Base-by-base conservation (phyloP, 768 basidiomycete species). In the Tricholoma hemisulphureum region DNA sequence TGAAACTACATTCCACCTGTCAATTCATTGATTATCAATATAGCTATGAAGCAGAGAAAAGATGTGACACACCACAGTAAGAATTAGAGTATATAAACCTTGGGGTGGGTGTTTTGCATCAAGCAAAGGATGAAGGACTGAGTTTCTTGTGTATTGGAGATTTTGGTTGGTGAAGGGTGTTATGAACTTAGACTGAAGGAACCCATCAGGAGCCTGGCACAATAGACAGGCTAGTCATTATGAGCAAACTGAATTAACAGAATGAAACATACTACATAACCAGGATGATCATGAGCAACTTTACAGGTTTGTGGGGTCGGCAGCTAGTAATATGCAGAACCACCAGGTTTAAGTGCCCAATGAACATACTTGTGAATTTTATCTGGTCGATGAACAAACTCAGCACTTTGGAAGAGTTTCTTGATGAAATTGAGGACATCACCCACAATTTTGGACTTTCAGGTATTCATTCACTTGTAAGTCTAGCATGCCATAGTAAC, bases 391-490 rank as follows among this genome's bases (percentile, higher is more conserved):
- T n/a, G n/a, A n/a, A n/a, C n/a, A n/a, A n/a, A n/a, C n/a, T n/a
- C n/a, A n/a, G n/a, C n/a, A n/a, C n/a, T n/a, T n/a, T n/a, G n/a
- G n/a, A 58, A 57, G 51, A 53, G 53, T 26, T 48, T 58, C n/a
- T 57, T 52, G 32, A 56, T 31, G 6, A 6, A 11, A 7, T 29
- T 29, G 8, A 50, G 23, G 31, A 61, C 49, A 2, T 48, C 34
- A 20, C 26, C 46, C 54, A 51, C 56, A 41, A 61, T 6, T 31
- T 61, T 61, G 7, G 60, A 61, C 28, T 53, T 43, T n/a, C 34
- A 32, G 46, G 7, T 58, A 16, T 61, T 61, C 18, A 61, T 21
- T 14, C 51, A 43, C 14, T 61, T 34, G 21, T 53, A 61, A 6
- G 60, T 56, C 60, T 61, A 31, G 13, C 2, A 26, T 45, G n/a